Conservation (phyloP, 129 eudicot species). For the Rutidosis leptorrhynchoides region DNA sequence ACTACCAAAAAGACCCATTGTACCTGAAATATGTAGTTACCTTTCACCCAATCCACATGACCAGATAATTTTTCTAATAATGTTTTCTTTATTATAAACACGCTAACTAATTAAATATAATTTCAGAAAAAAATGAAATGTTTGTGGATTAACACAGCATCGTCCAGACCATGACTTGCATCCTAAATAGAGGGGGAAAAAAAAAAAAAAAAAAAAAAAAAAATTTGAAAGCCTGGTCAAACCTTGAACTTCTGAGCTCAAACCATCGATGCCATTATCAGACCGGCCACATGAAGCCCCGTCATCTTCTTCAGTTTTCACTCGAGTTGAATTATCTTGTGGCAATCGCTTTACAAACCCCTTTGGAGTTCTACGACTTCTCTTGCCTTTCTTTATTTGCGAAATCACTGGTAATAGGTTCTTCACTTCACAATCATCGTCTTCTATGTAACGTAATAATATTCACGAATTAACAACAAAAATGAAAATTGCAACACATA, state of each 20-base stretch:
- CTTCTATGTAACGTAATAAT: neutral
- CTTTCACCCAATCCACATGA: neutral
- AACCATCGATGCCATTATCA: constrained; percentile 32
- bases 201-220: neutral
- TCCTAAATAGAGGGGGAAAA: neutral
- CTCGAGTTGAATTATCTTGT: constrained; percentile 26
- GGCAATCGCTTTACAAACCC: constrained; percentile 29
- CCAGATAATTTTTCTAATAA: neutral
- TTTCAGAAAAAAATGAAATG: neutral
- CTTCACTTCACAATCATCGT: constrained; percentile 27
- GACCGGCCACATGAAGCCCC: constrained; percentile 29
- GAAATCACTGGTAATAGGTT: constrained; percentile 31
- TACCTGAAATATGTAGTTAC: neutral
- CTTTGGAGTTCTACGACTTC: constrained; percentile 40
- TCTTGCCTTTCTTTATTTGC: constrained; percentile 29
- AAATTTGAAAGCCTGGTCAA: too few species aligned
- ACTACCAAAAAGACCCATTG: neutral
- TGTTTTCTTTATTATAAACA: neutral
- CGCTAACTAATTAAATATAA: neutral
- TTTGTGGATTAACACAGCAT: neutral
- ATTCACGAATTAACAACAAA: constrained; percentile 15
- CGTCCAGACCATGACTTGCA: neutral
- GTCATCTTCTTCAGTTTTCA: constrained; percentile 22
- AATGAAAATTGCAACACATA: neutral
- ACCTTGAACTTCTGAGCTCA: constrained; percentile 55